Conservation (phyloP, 2,329 filamentous ascomycete genomes). For the Fusarium abutilonis region DNA sequence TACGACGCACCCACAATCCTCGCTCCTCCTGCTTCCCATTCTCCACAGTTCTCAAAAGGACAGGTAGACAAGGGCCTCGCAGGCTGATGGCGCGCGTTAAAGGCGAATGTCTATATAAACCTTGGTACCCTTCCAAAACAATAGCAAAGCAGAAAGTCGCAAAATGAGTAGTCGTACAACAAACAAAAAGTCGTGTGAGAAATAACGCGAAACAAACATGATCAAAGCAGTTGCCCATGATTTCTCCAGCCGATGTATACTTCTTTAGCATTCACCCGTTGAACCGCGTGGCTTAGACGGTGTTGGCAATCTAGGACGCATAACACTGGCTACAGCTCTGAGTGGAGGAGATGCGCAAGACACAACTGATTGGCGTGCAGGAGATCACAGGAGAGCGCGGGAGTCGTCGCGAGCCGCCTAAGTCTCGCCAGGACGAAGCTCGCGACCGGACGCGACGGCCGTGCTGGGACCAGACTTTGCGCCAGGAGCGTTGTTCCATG, state of each 20-base stretch:
- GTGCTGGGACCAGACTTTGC: slow-evolving; percentile 55
- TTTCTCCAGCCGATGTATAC: neutral
- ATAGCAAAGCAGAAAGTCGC: slow-evolving; percentile 20
- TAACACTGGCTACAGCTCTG: slow-evolving; percentile 5
- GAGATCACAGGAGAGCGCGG: slow-evolving; percentile 33
- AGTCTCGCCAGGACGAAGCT: slow-evolving; percentile 58
- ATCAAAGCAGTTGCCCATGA: slow-evolving; percentile 16
- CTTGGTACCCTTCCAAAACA: slow-evolving; percentile 17
- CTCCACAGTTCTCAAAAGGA: slow-evolving; percentile 14
- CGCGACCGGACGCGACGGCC: slow-evolving; percentile 65
- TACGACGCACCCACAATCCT: slow-evolving; percentile 29
- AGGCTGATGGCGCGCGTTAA: slow-evolving; percentile 1
- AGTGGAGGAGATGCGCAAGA: slow-evolving; percentile 21
- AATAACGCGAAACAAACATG: slow-evolving; percentile 22
- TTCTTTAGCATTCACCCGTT: slow-evolving; percentile 6
- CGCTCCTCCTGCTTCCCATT: slow-evolving; percentile 20
- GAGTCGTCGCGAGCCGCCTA: slow-evolving; percentile 50
- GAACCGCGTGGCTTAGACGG: slow-evolving; percentile 2
- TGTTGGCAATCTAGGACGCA: slow-evolving; percentile 1
- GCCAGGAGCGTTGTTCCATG: slow-evolving; percentile 80
- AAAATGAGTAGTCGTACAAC: slow-evolving; percentile 35
- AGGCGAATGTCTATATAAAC: slow-evolving; percentile 6
- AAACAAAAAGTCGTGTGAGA: slow-evolving; percentile 25
- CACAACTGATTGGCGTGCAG: slow-evolving; percentile 19
- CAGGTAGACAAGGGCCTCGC: slow-evolving; percentile 7